Conservation (phyloP, 2,329 filamentous ascomycete species). For the Pseudopithomyces chartarum region DNA sequence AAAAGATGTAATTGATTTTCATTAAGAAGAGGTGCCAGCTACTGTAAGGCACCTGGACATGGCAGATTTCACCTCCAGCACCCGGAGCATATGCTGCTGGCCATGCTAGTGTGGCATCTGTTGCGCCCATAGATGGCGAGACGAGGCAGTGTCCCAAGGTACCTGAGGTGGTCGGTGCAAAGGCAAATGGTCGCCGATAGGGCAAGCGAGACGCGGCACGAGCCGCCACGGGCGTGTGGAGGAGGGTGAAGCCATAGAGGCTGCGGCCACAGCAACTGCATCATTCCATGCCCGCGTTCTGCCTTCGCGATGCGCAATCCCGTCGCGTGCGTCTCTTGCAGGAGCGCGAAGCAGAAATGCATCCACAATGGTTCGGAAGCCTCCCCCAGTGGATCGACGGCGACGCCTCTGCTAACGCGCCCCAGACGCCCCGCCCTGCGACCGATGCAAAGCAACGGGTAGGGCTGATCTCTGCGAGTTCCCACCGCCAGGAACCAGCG, state of each 20-base stretch:
- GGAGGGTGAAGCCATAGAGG: not conserved
- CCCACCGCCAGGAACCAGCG: slow-evolving; percentile 44
- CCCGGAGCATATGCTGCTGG: no score
- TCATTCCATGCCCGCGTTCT: not conserved
- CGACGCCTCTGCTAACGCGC: not conserved
- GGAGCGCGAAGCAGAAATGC: slow-evolving; percentile 47
- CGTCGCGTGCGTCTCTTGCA: slow-evolving; percentile 45
- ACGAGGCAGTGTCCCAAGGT: no score
- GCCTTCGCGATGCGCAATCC: slow-evolving; percentile 43
- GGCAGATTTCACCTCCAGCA: no score
- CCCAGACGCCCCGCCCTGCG: slow-evolving; percentile 43
- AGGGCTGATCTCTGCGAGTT: slow-evolving; percentile 41
- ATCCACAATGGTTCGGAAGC: slow-evolving; percentile 34
- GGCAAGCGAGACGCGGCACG: not conserved
- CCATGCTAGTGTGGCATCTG: no score
- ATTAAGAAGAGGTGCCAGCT: no score
- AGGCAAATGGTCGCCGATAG: not conserved
- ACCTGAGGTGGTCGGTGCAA: not conserved
- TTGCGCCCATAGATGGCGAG: no score
- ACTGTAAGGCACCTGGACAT: no score
- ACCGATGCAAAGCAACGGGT: slow-evolving; percentile 43
- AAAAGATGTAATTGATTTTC: no score
- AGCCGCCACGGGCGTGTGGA: not conserved
- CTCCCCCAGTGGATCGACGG: not conserved
- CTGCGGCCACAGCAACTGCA: not conserved